Base-by-base conservation (phyloP, 1,284 basidiomycete genomes). In the Ustilago loliicola region DNA sequence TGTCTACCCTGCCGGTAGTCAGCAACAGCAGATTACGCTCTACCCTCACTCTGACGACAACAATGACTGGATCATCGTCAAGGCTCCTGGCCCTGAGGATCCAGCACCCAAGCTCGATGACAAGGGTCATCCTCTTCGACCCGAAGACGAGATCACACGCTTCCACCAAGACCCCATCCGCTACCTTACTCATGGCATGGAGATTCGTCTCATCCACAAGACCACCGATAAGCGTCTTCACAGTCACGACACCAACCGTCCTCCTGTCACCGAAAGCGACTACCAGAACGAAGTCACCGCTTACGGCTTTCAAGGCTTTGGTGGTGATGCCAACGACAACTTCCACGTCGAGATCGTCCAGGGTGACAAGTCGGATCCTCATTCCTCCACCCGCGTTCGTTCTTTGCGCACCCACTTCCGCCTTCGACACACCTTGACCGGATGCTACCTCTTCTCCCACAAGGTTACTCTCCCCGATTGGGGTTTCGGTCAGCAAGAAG, bases 211-310 rank as follows among this genome's bases (percentile, higher is more conserved):
- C 36, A 89, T 92, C 53, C 97, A 99, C 88, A 88, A 91, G 52
- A 64, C 89, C 27, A 96, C 96, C 0, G 90, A 93, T 79, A 96
- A 95, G 87, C 91, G 92, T 61, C 90, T 99, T 5, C 97, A 99
- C 88, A 95, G 94, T 55, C 97, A 99, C 87, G 95, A 98, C 80
- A 88, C 93, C 78, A 69, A 82, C 66, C 92, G 96, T 42, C 94
- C 97, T 3, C 95, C 96, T 17, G 91, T 99, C n/a, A 95, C 94
- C 54, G 96, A 99, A 68, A 95, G 97, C 61, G 97, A 99, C 81
- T 99, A 98, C 89, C 97, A 99, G 88, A 96, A 98, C 84, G 97
- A 99, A 86, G 96, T 98, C 0, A 96, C 95, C 1, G 95, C 89
- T 1, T 99, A 99, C 83, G 97, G 97, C 3, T 92, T 94, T 88